phyloP scores from a whole-genome alignment of 352 stramenopile genomes.

The Plasmopara muralis region DNA sequence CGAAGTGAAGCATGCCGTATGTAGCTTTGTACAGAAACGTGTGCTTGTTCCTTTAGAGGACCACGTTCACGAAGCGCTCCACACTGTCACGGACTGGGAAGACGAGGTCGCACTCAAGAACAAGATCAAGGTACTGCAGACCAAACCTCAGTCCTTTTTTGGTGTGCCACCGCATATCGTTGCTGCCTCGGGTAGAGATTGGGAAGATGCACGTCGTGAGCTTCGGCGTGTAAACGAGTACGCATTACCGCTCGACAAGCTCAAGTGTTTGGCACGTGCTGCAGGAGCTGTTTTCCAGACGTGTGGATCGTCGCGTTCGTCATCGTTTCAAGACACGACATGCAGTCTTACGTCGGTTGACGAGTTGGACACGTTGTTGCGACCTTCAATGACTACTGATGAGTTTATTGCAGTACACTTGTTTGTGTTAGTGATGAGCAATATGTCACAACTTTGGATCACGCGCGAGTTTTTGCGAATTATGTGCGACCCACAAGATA shows the following conservation, averaged over 20 bases:
- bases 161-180: constrained; percentile 42
- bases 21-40: constrained; percentile 38
- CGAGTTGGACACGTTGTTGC: constrained; percentile 27
- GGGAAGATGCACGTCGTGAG: constrained; percentile 49
- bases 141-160: constrained; percentile 47
- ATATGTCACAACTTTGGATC: constrained; percentile 35
- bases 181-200: constrained; percentile 36
- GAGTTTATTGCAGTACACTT: constrained; percentile 61
- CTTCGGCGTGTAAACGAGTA: constrained; percentile 49
- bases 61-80: constrained; percentile 47
- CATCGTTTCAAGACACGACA: constrained; percentile 15
- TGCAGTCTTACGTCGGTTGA: constrained; percentile 32
- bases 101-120: constrained; percentile 37
- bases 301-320: constrained; percentile 23
- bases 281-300: constrained; percentile 49
- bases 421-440: constrained; percentile 51
- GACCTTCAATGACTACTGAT: constrained; percentile 47
- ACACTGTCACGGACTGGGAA: constrained; percentile 42
- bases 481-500: constrained; percentile 52
- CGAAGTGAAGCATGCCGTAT: constrained; percentile 50
- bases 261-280: constrained; percentile 61
- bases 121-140: constrained; percentile 53
- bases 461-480: constrained; percentile 49
- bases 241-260: constrained; percentile 57
- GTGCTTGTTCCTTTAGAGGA: constrained; percentile 56